Base-by-base conservation (phyloP, 2,329 filamentous ascomycete species). In the Exophiala spinifera region DNA sequence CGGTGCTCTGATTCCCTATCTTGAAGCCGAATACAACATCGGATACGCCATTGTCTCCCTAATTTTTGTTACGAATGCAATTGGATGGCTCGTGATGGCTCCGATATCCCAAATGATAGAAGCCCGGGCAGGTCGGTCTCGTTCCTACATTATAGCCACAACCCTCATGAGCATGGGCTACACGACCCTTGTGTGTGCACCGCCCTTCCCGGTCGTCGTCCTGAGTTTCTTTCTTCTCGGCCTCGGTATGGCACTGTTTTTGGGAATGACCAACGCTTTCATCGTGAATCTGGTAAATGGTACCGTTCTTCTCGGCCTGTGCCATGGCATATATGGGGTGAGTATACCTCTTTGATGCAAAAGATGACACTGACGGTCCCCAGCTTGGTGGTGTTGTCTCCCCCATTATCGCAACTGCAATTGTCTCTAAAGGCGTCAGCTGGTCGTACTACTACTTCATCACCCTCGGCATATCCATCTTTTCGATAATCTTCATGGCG, bases 1-100 rank as follows among this genome's bases (percentile, higher is more conserved):
- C 1, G 89, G 89, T 65, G 88, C 89, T 10, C 66, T 94, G 53
- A 88, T 95, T 62, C 89, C 89, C 0, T 90, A 90, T 65, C 87
- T 95, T 69, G 87, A 92, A 67, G 76, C 73, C 68, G 82, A 87
- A 64, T 95, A 92, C 66, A 62, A 77, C 54, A 89, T 94, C 52
- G 86, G 85, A 39, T 92, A 94, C 67, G 86, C 84, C 2, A 72
- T 89, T 7, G 87, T 94, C 2, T 92, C 89, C 1, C 75, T 92
- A 34, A 88, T 95, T 65, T 95, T 94, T 73, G 80, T 94, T 25
- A 82, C 85, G 42, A 88, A 88, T 63, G 88, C 89, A 0, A 61
- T 86, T 3, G 89, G 89, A 14, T 95, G 90, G 72, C 84, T 95
- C 65, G 69, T 79, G 11, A 86, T 87, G 1, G 89, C 89, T 1